Evolutionary conservation across 192 early-diverging fungal species (phyloP).

Genomic region (Entomortierella beljakovae): DNA sequence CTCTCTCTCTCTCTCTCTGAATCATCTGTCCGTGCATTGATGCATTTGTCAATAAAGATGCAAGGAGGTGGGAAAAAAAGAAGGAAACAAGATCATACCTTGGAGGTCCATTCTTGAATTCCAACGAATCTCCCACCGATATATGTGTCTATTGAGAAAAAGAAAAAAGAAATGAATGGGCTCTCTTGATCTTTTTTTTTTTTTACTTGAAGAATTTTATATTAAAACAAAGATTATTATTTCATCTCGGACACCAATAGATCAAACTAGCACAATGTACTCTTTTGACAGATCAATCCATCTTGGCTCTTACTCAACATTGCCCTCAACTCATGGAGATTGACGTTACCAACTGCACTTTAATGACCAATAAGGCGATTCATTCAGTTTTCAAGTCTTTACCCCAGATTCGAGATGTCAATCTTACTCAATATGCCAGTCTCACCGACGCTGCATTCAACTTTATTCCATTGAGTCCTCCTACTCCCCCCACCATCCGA

Average conservation of each 20-base stretch:
- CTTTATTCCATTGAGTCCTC: constrained; percentile 14
- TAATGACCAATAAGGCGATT: constrained; percentile 60
- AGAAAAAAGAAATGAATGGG: not conserved
- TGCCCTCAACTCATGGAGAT: constrained; percentile 67
- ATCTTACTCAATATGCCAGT: constrained; percentile 50
- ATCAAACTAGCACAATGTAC: constrained; percentile 68
- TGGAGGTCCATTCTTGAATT: too few species aligned
- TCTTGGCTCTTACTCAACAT: constrained; percentile 58
- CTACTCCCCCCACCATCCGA: constrained; percentile 12
- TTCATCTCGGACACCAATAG: constrained; percentile 25
- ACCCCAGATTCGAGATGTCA: constrained; percentile 64
- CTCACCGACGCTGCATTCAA: constrained; percentile 56
- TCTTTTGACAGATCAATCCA: constrained; percentile 59
- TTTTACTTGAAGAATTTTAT: not conserved
- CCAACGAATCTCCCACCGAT: too few species aligned
- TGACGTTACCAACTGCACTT: constrained; percentile 63
- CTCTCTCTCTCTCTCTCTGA: too few species aligned
- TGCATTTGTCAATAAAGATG: not conserved
- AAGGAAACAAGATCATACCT: not conserved
- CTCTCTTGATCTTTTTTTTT: not conserved
- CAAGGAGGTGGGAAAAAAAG: not conserved
- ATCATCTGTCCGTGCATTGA: not conserved
- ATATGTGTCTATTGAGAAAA: too few species aligned
- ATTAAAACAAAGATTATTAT: not conserved
- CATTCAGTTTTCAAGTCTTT: constrained; percentile 55